Conservation (phyloP, 306 rosid species). For the Pueraria montana region DNA sequence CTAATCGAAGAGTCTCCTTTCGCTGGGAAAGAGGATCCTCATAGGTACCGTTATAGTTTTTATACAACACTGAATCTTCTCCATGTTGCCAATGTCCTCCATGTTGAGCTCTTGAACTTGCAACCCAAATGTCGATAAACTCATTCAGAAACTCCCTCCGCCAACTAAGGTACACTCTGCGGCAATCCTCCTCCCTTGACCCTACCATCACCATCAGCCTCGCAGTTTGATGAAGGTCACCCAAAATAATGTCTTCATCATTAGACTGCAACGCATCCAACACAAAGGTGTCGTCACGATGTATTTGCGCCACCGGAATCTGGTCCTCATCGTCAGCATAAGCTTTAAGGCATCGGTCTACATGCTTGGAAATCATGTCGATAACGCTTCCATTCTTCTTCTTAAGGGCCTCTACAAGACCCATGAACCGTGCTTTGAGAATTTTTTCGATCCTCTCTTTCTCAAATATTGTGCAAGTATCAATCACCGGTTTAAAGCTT, state of each 20-base stretch:
- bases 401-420: neutral
- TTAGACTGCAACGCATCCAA: slow-evolving; percentile 67
- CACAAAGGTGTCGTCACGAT: slow-evolving; percentile 57
- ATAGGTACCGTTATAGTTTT: slow-evolving; percentile 62
- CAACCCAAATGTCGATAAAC: slow-evolving; percentile 63
- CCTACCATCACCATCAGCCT: slow-evolving; percentile 74
- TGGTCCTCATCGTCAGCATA: neutral
- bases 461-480: no score
- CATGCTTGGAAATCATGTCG: neutral
- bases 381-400: no score
- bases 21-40: slow-evolving; percentile 69
- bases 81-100: slow-evolving; percentile 57
- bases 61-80: slow-evolving; percentile 72
- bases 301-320: neutral
- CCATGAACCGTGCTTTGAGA: neutral
- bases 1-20: slow-evolving; percentile 70
- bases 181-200: slow-evolving; percentile 69
- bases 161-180: slow-evolving; percentile 64
- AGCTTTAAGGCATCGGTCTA: neutral
- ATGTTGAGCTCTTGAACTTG: slow-evolving; percentile 55
- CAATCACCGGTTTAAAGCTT: no score
- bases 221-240: slow-evolving; percentile 71
- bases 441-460: no score
- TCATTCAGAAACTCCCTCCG: slow-evolving; percentile 74
- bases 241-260: slow-evolving; percentile 36